A percentile compares a stretch with the other conserved stretches of the same genome.
phyloP scores from a whole-genome alignment of 352 stramenopile genomes.

The Phytopythium ostracodes region DNA sequence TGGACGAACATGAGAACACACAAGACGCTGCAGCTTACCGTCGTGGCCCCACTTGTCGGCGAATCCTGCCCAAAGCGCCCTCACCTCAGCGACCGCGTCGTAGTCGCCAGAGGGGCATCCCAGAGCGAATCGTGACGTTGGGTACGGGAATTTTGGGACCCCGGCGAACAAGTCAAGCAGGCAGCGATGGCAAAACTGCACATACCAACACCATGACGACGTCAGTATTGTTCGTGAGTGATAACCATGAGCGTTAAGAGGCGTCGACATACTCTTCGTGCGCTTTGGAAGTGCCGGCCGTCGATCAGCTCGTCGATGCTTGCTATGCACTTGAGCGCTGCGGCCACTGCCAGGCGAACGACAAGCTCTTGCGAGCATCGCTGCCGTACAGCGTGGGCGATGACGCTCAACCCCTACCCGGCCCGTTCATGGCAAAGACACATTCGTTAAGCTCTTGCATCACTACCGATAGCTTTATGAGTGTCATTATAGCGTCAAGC shows the following conservation, averaged over 20 bases:
- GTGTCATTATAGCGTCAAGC: background rate
- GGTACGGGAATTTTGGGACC: conserved; percentile 59
- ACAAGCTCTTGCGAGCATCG: conserved; percentile 41
- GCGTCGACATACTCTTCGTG: conserved; percentile 30
- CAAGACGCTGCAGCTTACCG: conserved; percentile 13
- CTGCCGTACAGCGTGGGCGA: conserved; percentile 39
- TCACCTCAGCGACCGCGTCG: conserved; percentile 17
- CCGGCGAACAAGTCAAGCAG: conserved; percentile 51
- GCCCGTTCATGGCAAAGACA: background rate
- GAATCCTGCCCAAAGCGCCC: conserved; percentile 40
- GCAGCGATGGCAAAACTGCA: conserved; percentile 44
- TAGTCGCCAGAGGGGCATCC: conserved; percentile 5
- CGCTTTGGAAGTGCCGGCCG: conserved; percentile 44
- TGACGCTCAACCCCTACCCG: conserved; percentile 27
- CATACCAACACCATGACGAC: background rate
- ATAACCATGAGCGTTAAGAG: background rate
- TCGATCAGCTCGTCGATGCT: conserved; percentile 24
- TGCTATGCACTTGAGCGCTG: conserved; percentile 22
- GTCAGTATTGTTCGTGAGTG: background rate
- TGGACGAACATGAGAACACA: background rate
- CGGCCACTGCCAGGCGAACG: conserved; percentile 51
- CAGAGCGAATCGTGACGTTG: conserved; percentile 26
- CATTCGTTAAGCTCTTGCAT: background rate
- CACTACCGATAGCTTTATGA: too few species aligned
- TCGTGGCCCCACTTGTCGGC: conserved; percentile 66